Base-by-base conservation (phyloP, 192 early-diverging fungal species). In the Backusella morwellensis region DNA sequence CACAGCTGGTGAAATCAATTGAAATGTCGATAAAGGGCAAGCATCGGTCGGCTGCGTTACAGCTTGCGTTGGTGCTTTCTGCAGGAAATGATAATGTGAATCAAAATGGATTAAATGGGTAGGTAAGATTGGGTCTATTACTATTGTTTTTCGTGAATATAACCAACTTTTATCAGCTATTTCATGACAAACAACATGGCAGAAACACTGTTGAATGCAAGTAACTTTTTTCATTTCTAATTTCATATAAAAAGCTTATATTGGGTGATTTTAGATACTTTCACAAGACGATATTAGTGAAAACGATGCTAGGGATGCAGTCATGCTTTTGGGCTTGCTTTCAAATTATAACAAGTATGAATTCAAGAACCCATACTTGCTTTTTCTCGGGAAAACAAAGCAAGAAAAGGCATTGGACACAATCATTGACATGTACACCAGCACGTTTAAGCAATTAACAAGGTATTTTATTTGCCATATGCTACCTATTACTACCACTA, bases 291-390 rank as follows among this genome's bases (percentile, higher is more conserved):
- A 85, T 26, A 82, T 76, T 21, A 69, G 72, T 1, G 71, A 72
- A 42, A 52, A 84, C 32, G 41, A 84, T 19, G 80, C 83, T 40
- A 80, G 72, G 23, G 75, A 86, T 56, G 75, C 84, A 8, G 77
- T 86, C 35, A 81, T 84, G 50, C 35, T 90, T 54, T 74, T 88
- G 70, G 81, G 78, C 9, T 70, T 90, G n/a, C 73, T 90, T 71
- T 79, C 86, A 23, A 90, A 87, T 73, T 90, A 88, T 74, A 90
- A 90, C 76, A 90, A 88, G 44, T 84, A 88, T 35, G 88, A 90
- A 73, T 77, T 74, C 5, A 77, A 77, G 44, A 90, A 90, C 69
- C 82, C 81, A 17, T 86, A 88, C 56, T 75, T 90, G 12, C 19
- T 66, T n/a, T 70, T 76, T 44, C 40, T 90, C 14, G 44, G 76